Conservation (phyloP, 2,329 filamentous ascomycete genomes). For the Colletotrichum phormii region DNA sequence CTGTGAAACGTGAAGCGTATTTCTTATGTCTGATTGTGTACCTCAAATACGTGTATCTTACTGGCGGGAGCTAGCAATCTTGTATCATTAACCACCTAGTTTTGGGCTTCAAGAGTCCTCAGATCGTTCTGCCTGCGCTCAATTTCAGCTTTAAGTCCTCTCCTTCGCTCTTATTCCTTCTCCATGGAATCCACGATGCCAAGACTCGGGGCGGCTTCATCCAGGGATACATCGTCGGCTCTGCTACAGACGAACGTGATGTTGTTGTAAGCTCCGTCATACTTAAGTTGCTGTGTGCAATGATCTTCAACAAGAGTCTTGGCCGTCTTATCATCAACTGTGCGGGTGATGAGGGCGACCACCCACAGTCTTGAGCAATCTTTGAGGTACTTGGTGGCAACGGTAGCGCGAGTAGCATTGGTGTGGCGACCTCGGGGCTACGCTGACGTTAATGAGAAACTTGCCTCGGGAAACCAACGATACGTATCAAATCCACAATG, state of each 20-base stretch:
- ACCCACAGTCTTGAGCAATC: slow-evolving; percentile 71
- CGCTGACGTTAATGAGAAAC: not conserved
- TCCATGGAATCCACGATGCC: slow-evolving; percentile 23
- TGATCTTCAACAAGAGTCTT: slow-evolving; percentile 66
- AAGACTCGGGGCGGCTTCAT: slow-evolving; percentile 50
- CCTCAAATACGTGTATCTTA: too few relatives aligned
- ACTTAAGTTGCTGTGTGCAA: slow-evolving; percentile 70
- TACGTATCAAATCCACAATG: slow-evolving; percentile 56
- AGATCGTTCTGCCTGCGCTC: not conserved
- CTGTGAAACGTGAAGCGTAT: too few relatives aligned
- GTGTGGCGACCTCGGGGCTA: slow-evolving; percentile 68
- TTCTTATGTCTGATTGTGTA: too few relatives aligned
- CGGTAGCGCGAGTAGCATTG: slow-evolving; percentile 68
- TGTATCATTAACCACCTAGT: too few relatives aligned
- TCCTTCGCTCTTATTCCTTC: not conserved
- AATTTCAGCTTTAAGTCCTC: not conserved
- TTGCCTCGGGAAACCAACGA: too few relatives aligned
- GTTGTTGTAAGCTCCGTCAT: slow-evolving; percentile 64
- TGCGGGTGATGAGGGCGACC: slow-evolving; percentile 70
- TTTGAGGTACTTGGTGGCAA: slow-evolving; percentile 70
- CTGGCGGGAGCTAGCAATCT: too few relatives aligned
- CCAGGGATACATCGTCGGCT: slow-evolving; percentile 66
- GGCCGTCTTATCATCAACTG: slow-evolving; percentile 70
- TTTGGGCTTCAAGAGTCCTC: not conserved
- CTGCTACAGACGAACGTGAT: slow-evolving; percentile 74